These are phyloP conservation scores for Russula earlei DNA, from an alignment of 768 basidiomycete species.

Conservation along the genomic window DNA sequence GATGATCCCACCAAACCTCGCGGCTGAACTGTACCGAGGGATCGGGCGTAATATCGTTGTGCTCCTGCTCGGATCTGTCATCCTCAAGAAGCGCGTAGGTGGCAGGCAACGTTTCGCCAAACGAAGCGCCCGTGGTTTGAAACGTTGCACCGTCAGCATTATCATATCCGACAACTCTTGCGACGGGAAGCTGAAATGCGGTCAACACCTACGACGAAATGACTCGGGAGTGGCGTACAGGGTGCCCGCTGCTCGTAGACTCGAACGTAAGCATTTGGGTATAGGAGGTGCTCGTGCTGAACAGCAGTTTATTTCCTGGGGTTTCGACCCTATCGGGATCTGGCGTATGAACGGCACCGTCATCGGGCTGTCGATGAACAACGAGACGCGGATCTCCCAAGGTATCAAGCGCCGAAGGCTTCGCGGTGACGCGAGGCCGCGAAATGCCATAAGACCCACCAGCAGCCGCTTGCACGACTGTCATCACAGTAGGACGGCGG, in stretches of 20 bases:
- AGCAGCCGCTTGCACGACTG: background rate
- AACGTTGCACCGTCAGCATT: background rate
- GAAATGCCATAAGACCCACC: background rate
- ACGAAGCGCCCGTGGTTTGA: background rate
- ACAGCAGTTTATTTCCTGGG: background rate
- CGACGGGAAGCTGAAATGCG: background rate
- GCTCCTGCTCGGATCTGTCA: conserved; percentile 6
- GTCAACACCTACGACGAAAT: background rate
- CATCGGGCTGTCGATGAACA: background rate
- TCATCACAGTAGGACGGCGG: conserved; percentile 2
- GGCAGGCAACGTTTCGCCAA: background rate
- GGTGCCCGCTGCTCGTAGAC: background rate
- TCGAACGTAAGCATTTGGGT: background rate
- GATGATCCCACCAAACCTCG: conserved; percentile 73
- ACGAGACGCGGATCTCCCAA: background rate
- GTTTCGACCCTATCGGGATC: background rate
- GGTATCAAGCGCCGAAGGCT: background rate
- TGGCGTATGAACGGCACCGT: background rate
- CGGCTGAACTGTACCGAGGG: conserved; percentile 61
- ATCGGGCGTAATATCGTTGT: conserved; percentile 28
- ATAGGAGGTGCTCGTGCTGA: background rate
- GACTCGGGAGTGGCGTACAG: background rate
- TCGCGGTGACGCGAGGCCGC: background rate
- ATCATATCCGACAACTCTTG: background rate
- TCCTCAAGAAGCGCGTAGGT: background rate